phyloP scores from a whole-genome alignment of 345 rosid genomes.

The Capsella bursapastoris region DNA sequence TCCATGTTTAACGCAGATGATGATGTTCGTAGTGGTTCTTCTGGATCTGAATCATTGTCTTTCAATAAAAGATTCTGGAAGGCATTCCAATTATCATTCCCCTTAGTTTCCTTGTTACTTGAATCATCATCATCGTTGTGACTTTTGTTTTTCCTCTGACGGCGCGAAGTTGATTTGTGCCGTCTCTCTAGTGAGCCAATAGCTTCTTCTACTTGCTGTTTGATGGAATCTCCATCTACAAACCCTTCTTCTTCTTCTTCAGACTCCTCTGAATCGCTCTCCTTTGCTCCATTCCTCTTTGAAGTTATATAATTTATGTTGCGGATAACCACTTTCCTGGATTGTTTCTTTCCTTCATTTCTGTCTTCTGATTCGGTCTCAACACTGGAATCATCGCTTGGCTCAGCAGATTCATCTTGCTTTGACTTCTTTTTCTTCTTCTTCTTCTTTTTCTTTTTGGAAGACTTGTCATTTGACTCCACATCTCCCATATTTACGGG shows the following conservation, averaged over 20 bases:
- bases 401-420: conserved; percentile 60
- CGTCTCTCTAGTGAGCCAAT: conserved; percentile 74
- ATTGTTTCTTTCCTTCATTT: conserved; percentile 67
- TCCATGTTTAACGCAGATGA: conserved; percentile 49
- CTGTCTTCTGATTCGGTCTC: conserved; percentile 47
- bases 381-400: conserved; percentile 41
- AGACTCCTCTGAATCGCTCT: conserved; percentile 57
- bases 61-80: conserved; percentile 83
- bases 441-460: conserved; percentile 62
- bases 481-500: conserved; percentile 69
- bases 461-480: conserved; percentile 63
- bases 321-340: conserved; percentile 89
- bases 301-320: conserved; percentile 96
- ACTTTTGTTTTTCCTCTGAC: conserved; percentile 56
- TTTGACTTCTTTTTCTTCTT: conserved; percentile 49
- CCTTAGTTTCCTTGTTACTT: conserved; percentile 50
- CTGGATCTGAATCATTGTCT: conserved; percentile 57
- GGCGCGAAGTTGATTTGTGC: conserved; percentile 61
- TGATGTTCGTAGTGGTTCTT: conserved; percentile 41
- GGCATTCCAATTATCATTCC: conserved; percentile 76
- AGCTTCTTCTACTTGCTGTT: conserved; percentile 85
- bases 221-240: conserved; percentile 69
- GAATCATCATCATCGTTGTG: conserved; percentile 46
- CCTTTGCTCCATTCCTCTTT: conserved; percentile 67
- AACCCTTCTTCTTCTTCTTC: conserved; percentile 63